These are phyloP conservation scores for Cylindricascospora bacillispora DNA, from an alignment of 1,139 yeast genomes.

Conservation along the genomic window DNA sequence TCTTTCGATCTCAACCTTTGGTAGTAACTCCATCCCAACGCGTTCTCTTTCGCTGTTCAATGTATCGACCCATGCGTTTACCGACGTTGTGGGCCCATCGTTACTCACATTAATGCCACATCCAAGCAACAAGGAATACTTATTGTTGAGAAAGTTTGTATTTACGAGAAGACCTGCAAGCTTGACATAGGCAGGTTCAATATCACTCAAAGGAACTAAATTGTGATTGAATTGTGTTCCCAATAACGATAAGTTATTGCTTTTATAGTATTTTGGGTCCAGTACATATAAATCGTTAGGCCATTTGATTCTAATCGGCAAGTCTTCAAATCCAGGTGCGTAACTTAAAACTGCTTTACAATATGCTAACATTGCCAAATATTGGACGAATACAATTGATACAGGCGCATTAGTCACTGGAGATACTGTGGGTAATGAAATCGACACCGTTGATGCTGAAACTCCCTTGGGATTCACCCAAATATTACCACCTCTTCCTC, in stretches of 20 bases:
- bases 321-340: slow-evolving; percentile 52
- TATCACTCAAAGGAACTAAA: slow-evolving; percentile 20
- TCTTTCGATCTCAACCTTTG: slow-evolving; percentile 45
- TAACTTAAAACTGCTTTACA: slow-evolving; percentile 64
- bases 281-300: slow-evolving; percentile 84
- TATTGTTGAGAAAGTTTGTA: slow-evolving; percentile 49
- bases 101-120: slow-evolving; percentile 78
- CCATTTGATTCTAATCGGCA: slow-evolving; percentile 87
- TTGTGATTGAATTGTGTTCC: slow-evolving; percentile 11
- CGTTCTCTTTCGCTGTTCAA: slow-evolving; percentile 40
- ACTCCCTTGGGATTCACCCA: slow-evolving; percentile 96
- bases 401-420: slow-evolving; percentile 26
- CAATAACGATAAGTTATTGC: slow-evolving; percentile 18
- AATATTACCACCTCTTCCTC: slow-evolving; percentile 89
- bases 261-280: slow-evolving; percentile 42
- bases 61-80: slow-evolving; percentile 53
- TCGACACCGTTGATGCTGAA: slow-evolving; percentile 63
- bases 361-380: slow-evolving; percentile 70
- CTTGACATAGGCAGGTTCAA: slow-evolving; percentile 50
- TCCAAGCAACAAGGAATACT: slow-evolving; percentile 62
- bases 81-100: slow-evolving; percentile 84
- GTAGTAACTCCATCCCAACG: slow-evolving; percentile 33
- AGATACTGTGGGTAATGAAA: slow-evolving; percentile 40
- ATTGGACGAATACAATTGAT: slow-evolving; percentile 74
- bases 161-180: slow-evolving; percentile 79